Conservation (phyloP, 208 protist species). For the Strigomonas culicis region DNA sequence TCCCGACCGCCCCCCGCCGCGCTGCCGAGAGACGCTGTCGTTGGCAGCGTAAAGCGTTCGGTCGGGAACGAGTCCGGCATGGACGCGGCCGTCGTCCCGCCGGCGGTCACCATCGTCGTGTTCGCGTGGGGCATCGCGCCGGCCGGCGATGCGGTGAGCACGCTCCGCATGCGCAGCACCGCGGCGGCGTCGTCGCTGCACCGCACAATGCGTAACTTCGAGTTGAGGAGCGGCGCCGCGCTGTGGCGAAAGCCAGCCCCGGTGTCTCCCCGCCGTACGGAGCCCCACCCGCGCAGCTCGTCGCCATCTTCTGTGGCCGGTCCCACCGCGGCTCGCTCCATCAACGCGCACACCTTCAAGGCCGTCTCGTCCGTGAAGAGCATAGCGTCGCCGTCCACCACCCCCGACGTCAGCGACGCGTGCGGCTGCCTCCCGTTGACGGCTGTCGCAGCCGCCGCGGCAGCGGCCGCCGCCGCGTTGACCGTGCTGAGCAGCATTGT, state of each 20-base stretch:
- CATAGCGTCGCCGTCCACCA: too few relatives aligned
- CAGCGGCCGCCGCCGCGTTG: neutral
- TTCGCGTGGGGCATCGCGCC: neutral
- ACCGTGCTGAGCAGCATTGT: neutral
- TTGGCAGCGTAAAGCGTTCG: neutral
- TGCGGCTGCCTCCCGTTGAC: too few relatives aligned
- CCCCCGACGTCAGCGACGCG: neutral
- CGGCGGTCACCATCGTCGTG: neutral
- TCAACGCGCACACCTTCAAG: neutral
- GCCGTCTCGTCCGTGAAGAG: slow-evolving; percentile 1
- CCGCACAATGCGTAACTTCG: neutral
- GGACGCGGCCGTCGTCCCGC: neutral
- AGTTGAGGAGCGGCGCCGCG: neutral
- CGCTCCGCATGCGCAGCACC: neutral
- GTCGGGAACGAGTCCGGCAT: neutral
- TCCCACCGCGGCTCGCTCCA: neutral
- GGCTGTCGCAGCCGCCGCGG: neutral
- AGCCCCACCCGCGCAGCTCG: too few relatives aligned
- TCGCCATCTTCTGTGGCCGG: too few relatives aligned
- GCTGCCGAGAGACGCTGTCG: neutral
- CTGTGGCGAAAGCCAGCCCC: neutral
- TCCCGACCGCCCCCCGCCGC: too few relatives aligned
- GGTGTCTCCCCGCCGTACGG: too few relatives aligned
- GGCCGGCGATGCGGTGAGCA: neutral
- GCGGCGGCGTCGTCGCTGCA: neutral